phyloP scores from a whole-genome alignment of 345 rosid genomes.

The Eucalyptus curtisii region DNA sequence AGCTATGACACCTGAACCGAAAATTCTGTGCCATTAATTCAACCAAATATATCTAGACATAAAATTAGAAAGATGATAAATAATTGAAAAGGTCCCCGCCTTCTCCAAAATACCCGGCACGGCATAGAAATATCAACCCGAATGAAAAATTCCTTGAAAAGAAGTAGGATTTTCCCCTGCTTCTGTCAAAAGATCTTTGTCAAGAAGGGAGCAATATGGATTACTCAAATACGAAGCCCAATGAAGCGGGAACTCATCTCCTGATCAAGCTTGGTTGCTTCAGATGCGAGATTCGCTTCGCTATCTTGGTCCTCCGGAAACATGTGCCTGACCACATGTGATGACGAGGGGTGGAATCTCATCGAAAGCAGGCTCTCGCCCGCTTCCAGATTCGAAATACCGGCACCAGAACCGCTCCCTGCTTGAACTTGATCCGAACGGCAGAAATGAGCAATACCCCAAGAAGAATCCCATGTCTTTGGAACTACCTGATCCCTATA shows the following conservation, averaged over 20 bases:
- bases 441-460: background rate
- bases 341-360: background rate
- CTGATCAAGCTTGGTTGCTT: background rate
- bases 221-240: background rate
- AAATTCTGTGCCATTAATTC: background rate
- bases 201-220: background rate
- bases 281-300: background rate
- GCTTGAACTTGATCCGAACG: background rate
- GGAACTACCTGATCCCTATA: background rate
- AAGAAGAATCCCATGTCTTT: background rate
- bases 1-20: background rate
- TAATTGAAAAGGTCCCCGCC: background rate
- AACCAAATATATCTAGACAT: background rate
- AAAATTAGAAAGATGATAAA: background rate
- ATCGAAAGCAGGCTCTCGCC: background rate
- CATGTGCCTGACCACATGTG: background rate
- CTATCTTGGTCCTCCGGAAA: background rate
- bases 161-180: background rate
- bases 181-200: background rate
- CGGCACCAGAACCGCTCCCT: rapidly evolving
- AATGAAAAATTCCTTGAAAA: background rate
- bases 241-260: background rate
- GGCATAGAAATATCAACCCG: background rate
- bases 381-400: background rate
- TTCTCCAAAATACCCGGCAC: background rate